Evolutionary conservation across 177 flowering plant genomes (phyloP), one percentile per base, ranked within the genome.

Genomic region (Vitis hybrid): DNA sequence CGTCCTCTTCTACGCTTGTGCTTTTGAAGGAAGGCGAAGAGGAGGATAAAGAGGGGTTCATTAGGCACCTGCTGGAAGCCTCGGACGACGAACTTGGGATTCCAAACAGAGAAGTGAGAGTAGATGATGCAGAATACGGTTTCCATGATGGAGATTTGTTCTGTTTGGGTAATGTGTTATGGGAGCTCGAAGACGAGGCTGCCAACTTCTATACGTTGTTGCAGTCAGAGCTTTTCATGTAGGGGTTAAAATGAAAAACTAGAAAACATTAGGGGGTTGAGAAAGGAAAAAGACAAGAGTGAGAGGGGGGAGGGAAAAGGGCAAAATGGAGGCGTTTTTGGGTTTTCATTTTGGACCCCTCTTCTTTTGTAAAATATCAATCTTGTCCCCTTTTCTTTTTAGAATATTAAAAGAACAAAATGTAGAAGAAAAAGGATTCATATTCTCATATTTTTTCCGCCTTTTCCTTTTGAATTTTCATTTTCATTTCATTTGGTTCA

Each of bases 81-180:
- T 89, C 94, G 1, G 97, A 91, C 52, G 97, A 91, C 64, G 94
- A 91, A 71, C 91, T 91, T 17, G 97, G 97, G 21, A 83, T 91
- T 5, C 97, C 97, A 3, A 68, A 74, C 32, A 68, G 62, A 4
- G 80, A 67, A 10, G 61, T 21, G 12, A 70, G 67, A 58, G 70
- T 23, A 1, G 65, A 50, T 11, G 76, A 21, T 4, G 80, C 45
- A 1, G 77, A 58, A 2, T 75, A 56, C 2, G 79, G 32, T 2
- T 55, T 64, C 26, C 64, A 60, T 57, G 82, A 70, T n/a, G 74
- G 60, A 15, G 72, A 77, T 30, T 55, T 60, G 56, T 21, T 19
- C 15, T 18, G 61, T 7, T 71, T 64, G 19, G 62, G 75, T 60
- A 84, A 83, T 72, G 87, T 84, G 7, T 78, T 88, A 48, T 91